Conservation (phyloP, 1,284 basidiomycete genomes). For the Omphalotus olearius region DNA sequence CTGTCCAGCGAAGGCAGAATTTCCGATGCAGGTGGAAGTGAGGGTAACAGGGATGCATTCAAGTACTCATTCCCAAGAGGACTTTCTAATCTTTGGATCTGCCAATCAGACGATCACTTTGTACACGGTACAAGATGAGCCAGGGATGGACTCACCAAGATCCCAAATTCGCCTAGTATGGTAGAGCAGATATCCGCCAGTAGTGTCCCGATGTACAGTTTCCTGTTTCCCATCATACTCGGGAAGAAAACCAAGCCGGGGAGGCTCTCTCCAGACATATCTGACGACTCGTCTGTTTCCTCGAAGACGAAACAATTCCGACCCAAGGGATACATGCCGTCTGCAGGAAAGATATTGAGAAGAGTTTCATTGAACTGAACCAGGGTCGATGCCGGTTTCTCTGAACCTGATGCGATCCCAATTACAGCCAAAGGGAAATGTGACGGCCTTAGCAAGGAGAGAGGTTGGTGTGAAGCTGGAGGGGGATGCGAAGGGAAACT, state of each 20-base stretch:
- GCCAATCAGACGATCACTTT: conserved; percentile 9
- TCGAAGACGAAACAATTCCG: conserved; percentile 78
- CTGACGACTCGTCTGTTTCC: conserved; percentile 57
- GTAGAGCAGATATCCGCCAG: conserved; percentile 84
- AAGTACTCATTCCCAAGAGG: conserved; percentile 74
- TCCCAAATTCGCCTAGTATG: conserved; percentile 78
- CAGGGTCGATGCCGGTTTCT: conserved; percentile 56
- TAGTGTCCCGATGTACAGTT: conserved; percentile 79
- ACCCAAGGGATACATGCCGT: conserved; percentile 71
- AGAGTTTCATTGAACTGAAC: conserved; percentile 62
- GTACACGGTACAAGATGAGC: conserved; percentile 14
- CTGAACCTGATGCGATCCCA: conserved; percentile 61
- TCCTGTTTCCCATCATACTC: conserved; percentile 75
- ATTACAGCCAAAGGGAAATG: conserved; percentile 78
- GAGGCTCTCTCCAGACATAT: conserved; percentile 52
- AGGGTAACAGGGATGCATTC: conserved; percentile 60
- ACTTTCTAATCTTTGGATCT: conserved; percentile 66
- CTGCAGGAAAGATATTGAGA: conserved; percentile 58
- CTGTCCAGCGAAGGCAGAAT: conserved; percentile 51
- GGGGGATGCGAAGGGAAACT: conserved; percentile 69
- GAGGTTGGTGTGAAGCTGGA: conserved; percentile 49
- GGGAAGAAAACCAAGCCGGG: conserved; percentile 72
- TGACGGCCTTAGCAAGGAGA: conserved; percentile 70
- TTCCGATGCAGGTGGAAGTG: conserved; percentile 53
- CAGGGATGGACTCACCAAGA: conserved; percentile 48